Evolutionary conservation across 176 grass and related monocot species (phyloP).

Genomic region (Pontederia crassipes): DNA sequence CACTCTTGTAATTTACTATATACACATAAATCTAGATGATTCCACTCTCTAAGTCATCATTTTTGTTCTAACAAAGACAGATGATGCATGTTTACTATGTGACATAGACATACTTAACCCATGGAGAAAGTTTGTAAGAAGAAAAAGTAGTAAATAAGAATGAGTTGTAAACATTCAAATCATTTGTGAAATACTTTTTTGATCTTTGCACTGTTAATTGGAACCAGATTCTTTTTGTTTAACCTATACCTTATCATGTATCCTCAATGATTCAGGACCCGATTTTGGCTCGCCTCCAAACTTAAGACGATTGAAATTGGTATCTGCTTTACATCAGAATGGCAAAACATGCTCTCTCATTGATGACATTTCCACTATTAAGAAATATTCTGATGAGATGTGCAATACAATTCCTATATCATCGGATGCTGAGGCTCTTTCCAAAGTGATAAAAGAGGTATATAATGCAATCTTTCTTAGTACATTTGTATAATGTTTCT

Average conservation of each 20-base stretch:
- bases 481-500: not conserved
- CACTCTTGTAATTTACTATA: no score
- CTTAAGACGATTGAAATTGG: constrained; percentile 38
- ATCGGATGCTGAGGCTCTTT: constrained; percentile 81
- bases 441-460: constrained; percentile 79
- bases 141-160: not conserved
- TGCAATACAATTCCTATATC: constrained; percentile 74
- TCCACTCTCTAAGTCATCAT: no score
- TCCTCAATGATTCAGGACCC: constrained; percentile 46
- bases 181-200: no score
- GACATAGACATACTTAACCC: no score
- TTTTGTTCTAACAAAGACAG: no score
- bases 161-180: not conserved
- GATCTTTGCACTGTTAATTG: no score
- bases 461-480: not conserved
- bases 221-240: not conserved
- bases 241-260: constrained; percentile 3
- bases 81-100: no score
- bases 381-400: constrained; percentile 76
- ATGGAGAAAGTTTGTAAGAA: not conserved
- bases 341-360: constrained; percentile 69
- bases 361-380: constrained; percentile 50
- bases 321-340: constrained; percentile 53
- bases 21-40: no score
- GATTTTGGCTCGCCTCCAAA: constrained; percentile 72